phyloP scores from a whole-genome alignment of 2,329 filamentous ascomycete genomes.

The Monilinia laxa region DNA sequence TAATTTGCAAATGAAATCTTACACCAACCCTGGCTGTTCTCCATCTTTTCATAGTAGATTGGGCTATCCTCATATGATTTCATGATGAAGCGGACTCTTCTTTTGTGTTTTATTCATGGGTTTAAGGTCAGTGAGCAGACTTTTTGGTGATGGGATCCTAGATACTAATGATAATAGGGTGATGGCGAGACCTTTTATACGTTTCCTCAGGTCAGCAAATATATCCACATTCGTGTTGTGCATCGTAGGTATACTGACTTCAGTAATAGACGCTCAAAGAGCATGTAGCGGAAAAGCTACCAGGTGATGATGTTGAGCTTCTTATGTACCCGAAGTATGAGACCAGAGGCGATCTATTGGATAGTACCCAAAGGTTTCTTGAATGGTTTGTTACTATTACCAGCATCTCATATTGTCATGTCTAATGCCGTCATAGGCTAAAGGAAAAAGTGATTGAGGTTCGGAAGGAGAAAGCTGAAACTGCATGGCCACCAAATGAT shows the following conservation, averaged over 20 bases:
- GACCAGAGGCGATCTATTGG: constrained; percentile 65
- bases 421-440: constrained; percentile 7
- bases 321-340: constrained; percentile 71
- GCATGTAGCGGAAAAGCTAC: constrained; percentile 57
- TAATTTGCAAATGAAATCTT: neutral
- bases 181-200: constrained; percentile 67
- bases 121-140: constrained; percentile 50
- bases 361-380: constrained; percentile 52
- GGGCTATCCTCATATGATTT: neutral
- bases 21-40: neutral
- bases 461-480: constrained; percentile 13
- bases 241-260: constrained; percentile 11
- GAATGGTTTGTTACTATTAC: constrained; percentile 48
- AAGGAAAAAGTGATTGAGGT: constrained; percentile 23
- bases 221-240: neutral
- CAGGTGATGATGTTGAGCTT: constrained; percentile 59
- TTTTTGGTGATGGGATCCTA: neutral
- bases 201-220: constrained; percentile 54
- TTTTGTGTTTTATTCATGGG: constrained; percentile 74
- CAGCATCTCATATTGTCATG: neutral
- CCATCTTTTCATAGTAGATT: neutral
- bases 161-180: constrained; percentile 42
- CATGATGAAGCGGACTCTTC: constrained; percentile 56
- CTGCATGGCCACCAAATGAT: constrained; percentile 23
- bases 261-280: constrained; percentile 54